Evolutionary conservation across 108 stramenopile species (phyloP), one percentile per base, ranked within the genome.

Genomic region (Pseudonitzschia pungens): DNA sequence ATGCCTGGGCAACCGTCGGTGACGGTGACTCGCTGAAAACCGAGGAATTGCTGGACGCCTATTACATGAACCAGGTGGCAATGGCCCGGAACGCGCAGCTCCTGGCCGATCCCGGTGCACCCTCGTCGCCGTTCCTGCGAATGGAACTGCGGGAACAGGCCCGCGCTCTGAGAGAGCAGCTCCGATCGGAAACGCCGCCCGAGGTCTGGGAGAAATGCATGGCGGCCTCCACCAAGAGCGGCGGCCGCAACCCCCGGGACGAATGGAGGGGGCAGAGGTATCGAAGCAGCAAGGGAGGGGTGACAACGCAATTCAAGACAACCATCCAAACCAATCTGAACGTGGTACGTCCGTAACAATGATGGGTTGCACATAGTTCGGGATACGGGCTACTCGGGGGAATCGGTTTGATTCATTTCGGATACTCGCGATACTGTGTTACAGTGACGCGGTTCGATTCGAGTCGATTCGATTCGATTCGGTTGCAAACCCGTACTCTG

Each of bases 301-400:
- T 82, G 11, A 74, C 68, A 22, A 85, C 79, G 58, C 82, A 84
- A 24, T 29, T 93, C 20, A 86, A 80, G 69, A 67, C 78, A 18
- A 68, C 65, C 3, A 57, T 93, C 10, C 92, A 90, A 69, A 72
- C 72, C 28, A 86, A 93, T 69, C 65, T 92, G 75, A 91, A 91
- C 64, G 84, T 91, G 78, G 88, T 88, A 78, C 56, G 87, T 88
- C 31, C 36, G 6, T 36, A 36, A 36, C 36, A 36, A 36, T 6
- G 6, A 36, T 6, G 6, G 4, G 36, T 36, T 6, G 6, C 53
- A 51, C 3, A 9, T 9, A 9, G 20, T n/a, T 4, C 9, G 50
- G 7, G 16, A n/a, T 51, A n/a, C n/a, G 4, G n/a, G n/a, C 50
- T 4, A n/a, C 1, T 8, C 7, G 50, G 9, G 2, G n/a, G n/a